Conservation (phyloP, 805 yeast species). For the Yarrowia sp. region DNA sequence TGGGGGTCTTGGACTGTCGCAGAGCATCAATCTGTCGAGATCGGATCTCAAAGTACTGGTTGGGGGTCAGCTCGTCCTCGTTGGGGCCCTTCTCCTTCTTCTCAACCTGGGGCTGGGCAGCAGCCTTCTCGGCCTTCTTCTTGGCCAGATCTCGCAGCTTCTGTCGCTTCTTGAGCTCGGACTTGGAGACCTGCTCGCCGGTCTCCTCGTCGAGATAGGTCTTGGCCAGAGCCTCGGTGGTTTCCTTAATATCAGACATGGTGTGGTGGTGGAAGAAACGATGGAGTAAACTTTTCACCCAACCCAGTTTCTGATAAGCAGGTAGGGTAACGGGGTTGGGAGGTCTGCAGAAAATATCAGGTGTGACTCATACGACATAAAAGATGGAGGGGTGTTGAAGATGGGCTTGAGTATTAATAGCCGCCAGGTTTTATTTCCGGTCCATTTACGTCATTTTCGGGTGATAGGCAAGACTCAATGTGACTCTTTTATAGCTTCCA, state of each 20-base stretch:
- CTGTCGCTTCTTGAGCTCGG: slow-evolving; percentile 94
- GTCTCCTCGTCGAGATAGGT: slow-evolving; percentile 81
- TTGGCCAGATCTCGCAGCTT: slow-evolving; percentile 82
- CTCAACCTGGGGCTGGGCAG: slow-evolving; percentile 41
- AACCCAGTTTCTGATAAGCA: background rate
- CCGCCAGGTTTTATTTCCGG: too few species aligned
- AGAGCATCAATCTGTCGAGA: slow-evolving; percentile 82
- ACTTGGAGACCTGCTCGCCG: slow-evolving; percentile 94
- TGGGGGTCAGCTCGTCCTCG: slow-evolving; percentile 84
- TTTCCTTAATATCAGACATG: slow-evolving; percentile 34
- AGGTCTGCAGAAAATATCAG: background rate
- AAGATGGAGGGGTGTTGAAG: too few species aligned
- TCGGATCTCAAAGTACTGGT: slow-evolving; percentile 91
- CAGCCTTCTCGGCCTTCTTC: slow-evolving; percentile 91
- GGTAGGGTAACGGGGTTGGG: slow-evolving; percentile 7
- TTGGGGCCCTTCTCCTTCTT: slow-evolving; percentile 63
- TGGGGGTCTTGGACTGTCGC: slow-evolving; percentile 64
- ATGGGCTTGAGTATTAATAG: too few species aligned
- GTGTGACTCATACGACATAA: background rate
- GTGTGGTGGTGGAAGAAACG: background rate
- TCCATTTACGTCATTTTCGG: too few species aligned
- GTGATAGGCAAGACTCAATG: too few species aligned
- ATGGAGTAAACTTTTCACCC: slow-evolving; percentile 5
- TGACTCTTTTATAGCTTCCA: too few species aligned
- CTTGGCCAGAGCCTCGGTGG: slow-evolving; percentile 63